Conservation (phyloP, 1,284 basidiomycete species). For the Pulchroboletus neoregius region DNA sequence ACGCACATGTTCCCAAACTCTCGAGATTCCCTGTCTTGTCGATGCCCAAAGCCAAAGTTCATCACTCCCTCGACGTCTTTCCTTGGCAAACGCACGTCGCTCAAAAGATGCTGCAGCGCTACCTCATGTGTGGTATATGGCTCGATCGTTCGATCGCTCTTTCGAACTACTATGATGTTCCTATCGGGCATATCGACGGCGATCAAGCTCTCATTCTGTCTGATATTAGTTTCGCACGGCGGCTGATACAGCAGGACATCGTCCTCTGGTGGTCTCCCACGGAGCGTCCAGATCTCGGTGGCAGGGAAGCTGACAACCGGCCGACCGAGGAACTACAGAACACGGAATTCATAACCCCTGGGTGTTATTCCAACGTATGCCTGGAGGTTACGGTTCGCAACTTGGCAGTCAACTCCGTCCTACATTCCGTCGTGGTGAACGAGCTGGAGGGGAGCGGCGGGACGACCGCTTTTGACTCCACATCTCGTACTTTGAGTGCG, state of each 20-base stretch:
- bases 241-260: slow-evolving; percentile 83
- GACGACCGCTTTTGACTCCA: slow-evolving; percentile 89
- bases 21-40: slow-evolving; percentile 85
- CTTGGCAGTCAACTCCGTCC: slow-evolving; percentile 89
- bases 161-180: slow-evolving; percentile 90
- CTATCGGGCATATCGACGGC: slow-evolving; percentile 87
- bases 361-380: slow-evolving; percentile 91
- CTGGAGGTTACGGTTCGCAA: slow-evolving; percentile 89
- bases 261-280: slow-evolving; percentile 96
- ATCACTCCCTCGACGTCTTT: slow-evolving; percentile 73
- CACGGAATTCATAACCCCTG: slow-evolving; percentile 83
- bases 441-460: slow-evolving; percentile 94
- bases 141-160: slow-evolving; percentile 78
- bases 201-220: slow-evolving; percentile 86
- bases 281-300: slow-evolving; percentile 90
- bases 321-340: slow-evolving; percentile 77
- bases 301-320: slow-evolving; percentile 84
- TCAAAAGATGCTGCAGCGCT: slow-evolving; percentile 81
- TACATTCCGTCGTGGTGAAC: slow-evolving; percentile 94
- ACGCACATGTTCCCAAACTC: slow-evolving; percentile 68
- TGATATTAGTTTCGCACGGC: slow-evolving; percentile 89
- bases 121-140: slow-evolving; percentile 77
- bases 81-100: slow-evolving; percentile 74
- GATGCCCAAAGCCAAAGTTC: slow-evolving; percentile 73
- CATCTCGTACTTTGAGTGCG: slow-evolving; percentile 88